phyloP scores from a whole-genome alignment of 495 filamentous ascomycete species.

The Hypoxylon fuscum region DNA sequence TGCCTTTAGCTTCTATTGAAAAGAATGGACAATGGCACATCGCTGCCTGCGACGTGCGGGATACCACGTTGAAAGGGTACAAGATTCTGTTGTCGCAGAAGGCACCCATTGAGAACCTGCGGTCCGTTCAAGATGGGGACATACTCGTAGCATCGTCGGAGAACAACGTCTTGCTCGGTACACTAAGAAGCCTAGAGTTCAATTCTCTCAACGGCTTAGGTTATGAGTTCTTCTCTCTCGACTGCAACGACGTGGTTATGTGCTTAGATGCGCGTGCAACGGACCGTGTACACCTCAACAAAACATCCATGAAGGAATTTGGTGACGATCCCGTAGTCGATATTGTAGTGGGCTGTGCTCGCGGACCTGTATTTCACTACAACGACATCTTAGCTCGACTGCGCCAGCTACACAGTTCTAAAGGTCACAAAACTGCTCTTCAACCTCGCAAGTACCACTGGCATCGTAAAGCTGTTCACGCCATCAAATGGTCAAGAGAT shows the following conservation, averaged over 20 bases:
- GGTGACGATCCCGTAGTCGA: constrained; percentile 61
- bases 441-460: constrained; percentile 79
- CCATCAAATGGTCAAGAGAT: constrained; percentile 88
- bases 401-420: constrained; percentile 25
- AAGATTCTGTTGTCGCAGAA: constrained; percentile 46
- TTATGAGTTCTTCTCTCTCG: constrained; percentile 60
- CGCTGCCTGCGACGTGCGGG: constrained; percentile 50
- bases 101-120: constrained; percentile 45
- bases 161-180: constrained; percentile 37
- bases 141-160: constrained; percentile 37
- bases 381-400: constrained; percentile 73
- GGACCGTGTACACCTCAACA: constrained; percentile 41
- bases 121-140: constrained; percentile 35
- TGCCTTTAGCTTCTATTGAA: constrained; percentile 52
- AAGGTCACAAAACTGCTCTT: constrained; percentile 48
- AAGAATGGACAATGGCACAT: constrained; percentile 51
- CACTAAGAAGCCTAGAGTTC: constrained; percentile 16
- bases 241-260: constrained; percentile 62
- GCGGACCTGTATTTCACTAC: constrained; percentile 81
- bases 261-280: constrained; percentile 63
- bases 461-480: constrained; percentile 84
- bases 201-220: constrained; percentile 48
- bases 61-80: constrained; percentile 29
- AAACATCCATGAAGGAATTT: constrained; percentile 47
- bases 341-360: constrained; percentile 75